These are phyloP conservation scores for Lasiosphaeria miniovina DNA, from an alignment of 495 filamentous ascomycete species.

Conservation along the genomic window DNA sequence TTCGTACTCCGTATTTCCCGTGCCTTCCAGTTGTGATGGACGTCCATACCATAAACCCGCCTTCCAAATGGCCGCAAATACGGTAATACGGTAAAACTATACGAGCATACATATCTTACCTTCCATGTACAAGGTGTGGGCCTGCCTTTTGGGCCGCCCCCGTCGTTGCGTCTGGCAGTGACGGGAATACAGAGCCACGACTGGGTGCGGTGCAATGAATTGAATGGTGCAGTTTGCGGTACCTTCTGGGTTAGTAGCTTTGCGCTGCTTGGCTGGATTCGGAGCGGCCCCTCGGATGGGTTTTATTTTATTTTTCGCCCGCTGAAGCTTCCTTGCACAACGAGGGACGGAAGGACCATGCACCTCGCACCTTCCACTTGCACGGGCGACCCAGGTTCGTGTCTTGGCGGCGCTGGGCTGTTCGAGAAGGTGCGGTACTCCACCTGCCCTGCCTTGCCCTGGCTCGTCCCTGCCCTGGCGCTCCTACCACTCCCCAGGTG, in stretches of 20 bases:
- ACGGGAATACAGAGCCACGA: conserved; percentile 14
- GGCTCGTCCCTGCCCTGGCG: conserved; percentile 19
- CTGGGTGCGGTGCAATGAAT: conserved; percentile 10
- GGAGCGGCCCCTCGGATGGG: conserved; percentile 9
- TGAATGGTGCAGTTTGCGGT: neutral
- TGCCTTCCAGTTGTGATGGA: too few species aligned
- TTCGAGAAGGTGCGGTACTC: conserved; percentile 9
- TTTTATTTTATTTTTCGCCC: neutral
- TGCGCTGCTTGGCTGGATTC: conserved; percentile 19
- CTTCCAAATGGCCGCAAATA: too few species aligned
- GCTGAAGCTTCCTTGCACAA: conserved; percentile 21
- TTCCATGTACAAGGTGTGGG: neutral
- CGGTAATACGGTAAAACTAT: too few species aligned
- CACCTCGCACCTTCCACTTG: neutral
- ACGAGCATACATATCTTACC: too few species aligned
- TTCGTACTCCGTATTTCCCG: neutral
- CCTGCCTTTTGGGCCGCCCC: neutral
- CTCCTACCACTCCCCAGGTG: conserved; percentile 15
- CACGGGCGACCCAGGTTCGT: conserved; percentile 1
- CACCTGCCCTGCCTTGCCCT: neutral
- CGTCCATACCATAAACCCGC: too few species aligned
- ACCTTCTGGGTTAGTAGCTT: conserved; percentile 6
- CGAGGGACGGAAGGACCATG: conserved; percentile 25
- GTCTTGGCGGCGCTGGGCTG: conserved; percentile 17
- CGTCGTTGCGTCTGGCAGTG: conserved; percentile 16